A percentile compares a stretch with the other conserved stretches of the same genome.
phyloP scores from a whole-genome alignment of 148 eudicot species.

The Amaranthus palmeri region DNA sequence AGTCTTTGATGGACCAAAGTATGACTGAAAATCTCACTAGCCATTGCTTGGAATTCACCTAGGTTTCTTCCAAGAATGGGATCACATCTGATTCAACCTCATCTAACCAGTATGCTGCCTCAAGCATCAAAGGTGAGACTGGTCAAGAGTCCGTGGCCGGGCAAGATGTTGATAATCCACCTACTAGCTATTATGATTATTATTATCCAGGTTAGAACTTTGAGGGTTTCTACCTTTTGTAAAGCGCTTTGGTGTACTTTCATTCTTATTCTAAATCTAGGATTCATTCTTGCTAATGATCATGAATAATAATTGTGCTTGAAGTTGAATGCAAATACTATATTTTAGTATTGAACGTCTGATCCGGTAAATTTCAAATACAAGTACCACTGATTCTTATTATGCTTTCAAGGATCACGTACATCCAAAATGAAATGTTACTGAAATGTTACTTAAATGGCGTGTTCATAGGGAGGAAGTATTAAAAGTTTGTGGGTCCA shows the following conservation, averaged over 20 bases:
- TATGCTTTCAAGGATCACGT: too few relatives aligned
- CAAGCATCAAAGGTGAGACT: conserved; percentile 38
- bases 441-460: too few relatives aligned
- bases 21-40: neutral
- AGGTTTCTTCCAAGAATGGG: conserved; percentile 26
- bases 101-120: conserved; percentile 31
- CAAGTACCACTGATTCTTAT: too few relatives aligned
- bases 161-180: conserved; percentile 48
- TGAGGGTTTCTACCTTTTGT: neutral
- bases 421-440: too few relatives aligned
- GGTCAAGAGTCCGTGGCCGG: conserved; percentile 41
- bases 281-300: neutral
- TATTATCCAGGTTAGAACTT: conserved; percentile 54
- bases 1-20: too few relatives aligned
- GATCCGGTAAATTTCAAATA: too few relatives aligned
- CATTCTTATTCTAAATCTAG: neutral
- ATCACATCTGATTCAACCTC: conserved; percentile 19
- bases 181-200: conserved; percentile 61
- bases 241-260: neutral
- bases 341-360: too few relatives aligned
- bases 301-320: neutral
- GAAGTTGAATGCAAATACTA: neutral
- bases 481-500: too few relatives aligned
- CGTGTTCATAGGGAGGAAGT: too few relatives aligned
- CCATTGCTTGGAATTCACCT: neutral